Evolutionary conservation across 1,284 basidiomycete genomes (phyloP).

Genomic region (Moesziomyces antarcticus): DNA sequence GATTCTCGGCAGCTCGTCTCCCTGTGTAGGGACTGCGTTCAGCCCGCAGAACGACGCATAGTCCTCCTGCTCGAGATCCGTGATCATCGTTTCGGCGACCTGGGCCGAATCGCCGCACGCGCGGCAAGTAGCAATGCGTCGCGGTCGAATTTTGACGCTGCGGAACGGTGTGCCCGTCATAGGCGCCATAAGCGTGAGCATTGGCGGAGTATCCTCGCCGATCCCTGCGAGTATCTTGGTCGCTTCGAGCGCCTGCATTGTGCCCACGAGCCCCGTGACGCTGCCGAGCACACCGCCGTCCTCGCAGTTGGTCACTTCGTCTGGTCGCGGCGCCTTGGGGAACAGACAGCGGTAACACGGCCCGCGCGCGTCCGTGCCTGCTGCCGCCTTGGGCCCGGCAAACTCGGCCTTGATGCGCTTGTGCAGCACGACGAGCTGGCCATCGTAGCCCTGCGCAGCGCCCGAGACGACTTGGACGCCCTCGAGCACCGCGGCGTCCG

Average conservation of each 20-base stretch:
- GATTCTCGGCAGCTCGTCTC: constrained; percentile 69
- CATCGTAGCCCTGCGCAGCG: constrained; percentile 90
- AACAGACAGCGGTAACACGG: constrained; percentile 97
- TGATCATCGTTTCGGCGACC: constrained; percentile 36
- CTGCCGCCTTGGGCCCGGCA: constrained; percentile 16
- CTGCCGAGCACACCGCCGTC: constrained; percentile 90
- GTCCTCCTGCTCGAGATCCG: constrained; percentile 54
- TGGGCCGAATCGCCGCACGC: constrained; percentile 55
- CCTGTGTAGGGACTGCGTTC: not conserved
- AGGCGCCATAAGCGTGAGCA: constrained; percentile 79
- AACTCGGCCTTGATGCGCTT: constrained; percentile 40
- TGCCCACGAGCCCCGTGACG: constrained; percentile 90
- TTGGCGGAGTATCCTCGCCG: constrained; percentile 69
- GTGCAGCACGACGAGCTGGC: constrained; percentile 75
- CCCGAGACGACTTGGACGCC: constrained; percentile 86
- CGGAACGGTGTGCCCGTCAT: constrained; percentile 80
- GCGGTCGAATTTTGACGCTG: constrained; percentile 78
- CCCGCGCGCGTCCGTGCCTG: constrained; percentile 69
- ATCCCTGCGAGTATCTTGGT: constrained; percentile 73
- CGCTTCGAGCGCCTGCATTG: constrained; percentile 88
- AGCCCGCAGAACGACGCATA: constrained; percentile 62
- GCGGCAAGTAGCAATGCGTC: constrained; percentile 52
- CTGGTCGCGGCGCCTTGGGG: constrained; percentile 71
- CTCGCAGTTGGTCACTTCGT: constrained; percentile 75
- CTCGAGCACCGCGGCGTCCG: constrained; percentile 84